phyloP scores from a whole-genome alignment of 257 asterid genomes.

The Asclepias syriaca region DNA sequence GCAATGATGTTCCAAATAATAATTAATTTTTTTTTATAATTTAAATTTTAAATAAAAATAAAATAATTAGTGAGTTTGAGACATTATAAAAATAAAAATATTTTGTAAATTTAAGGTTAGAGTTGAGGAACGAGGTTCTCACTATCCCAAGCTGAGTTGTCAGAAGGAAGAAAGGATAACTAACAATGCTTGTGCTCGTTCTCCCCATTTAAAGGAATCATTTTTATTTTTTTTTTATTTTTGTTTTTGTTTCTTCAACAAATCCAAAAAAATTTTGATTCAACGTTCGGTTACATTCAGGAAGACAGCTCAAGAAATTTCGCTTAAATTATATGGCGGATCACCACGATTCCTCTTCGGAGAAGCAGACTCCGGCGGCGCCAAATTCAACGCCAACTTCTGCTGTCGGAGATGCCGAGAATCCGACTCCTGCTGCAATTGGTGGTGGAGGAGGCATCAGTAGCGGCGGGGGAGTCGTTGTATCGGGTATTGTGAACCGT shows the following conservation, averaged over 20 bases:
- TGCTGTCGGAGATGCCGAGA: constrained; percentile 20
- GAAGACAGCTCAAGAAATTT: background rate
- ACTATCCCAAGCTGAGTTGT: constrained; percentile 13
- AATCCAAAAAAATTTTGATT: background rate
- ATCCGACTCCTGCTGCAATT: constrained; percentile 20
- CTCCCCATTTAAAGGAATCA: background rate
- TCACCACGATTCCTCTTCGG: constrained; percentile 16
- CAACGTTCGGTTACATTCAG: background rate
- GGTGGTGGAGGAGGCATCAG: background rate
- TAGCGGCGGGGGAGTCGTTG: background rate
- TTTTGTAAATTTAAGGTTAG: too few relatives aligned
- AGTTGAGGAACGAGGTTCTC: too few relatives aligned
- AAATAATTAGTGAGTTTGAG: too few relatives aligned
- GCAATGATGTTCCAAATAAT: too few relatives aligned
- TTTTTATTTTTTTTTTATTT: too few relatives aligned
- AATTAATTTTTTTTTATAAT: too few relatives aligned
- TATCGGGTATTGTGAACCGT: constrained; percentile 28
- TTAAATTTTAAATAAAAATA: too few relatives aligned
- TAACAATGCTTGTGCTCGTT: too few relatives aligned
- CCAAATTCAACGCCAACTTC: constrained; percentile 22
- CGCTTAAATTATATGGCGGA: constrained; percentile 35
- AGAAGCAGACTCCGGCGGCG: constrained; percentile 1
- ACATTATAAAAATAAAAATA: too few relatives aligned
- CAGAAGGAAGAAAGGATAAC: background rate
- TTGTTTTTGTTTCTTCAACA: background rate